Base-by-base conservation (phyloP, 2,329 filamentous ascomycete genomes). In the Teratosphaeria pseudoeucalypti region DNA sequence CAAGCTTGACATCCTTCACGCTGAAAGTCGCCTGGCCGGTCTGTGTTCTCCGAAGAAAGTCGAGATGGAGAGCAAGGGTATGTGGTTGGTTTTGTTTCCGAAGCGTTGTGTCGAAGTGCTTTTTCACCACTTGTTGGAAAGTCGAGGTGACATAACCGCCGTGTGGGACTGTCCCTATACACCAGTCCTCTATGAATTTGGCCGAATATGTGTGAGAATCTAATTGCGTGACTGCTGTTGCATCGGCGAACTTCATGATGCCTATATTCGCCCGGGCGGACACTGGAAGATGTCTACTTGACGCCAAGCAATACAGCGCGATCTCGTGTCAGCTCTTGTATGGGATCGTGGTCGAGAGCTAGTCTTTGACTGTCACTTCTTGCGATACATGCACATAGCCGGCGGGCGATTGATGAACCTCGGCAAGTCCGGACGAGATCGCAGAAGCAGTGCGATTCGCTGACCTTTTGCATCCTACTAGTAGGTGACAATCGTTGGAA, bases 101-200 rank as follows among this genome's bases (percentile, higher is more conserved):
- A 23, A 86, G 80, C 6, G 84, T 81, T 6, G 78, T 81, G 29
- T 64, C 72, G 74, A 86, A 86, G 71, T 88, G 85, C 2, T 75
- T 78, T 10, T 75, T 73, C 27, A 83, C 83, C 19, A 85, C 82
- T 58, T 79, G 78, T 62, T 87, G 78, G 62, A 90, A 79, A 55
- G 81, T 77, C 0, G 84, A 79, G 10, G 85, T 85, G 16, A 88
- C 82, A 66, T 86, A 87, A 60, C 87, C 87, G 57, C 87, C 87
- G 71, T 90, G 85, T 6, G 86, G 86, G 12, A 89, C 87, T 86
- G 67, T 39, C 59, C 85, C 85, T 64, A 89, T 86, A 64, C 81
- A 82, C 84, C 85, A 88, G 65, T 83, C 81, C 43, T 79, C 74
- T 47, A 75, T 72, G 37, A 88, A 79, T 61, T 78, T 66, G 34